Conservation (phyloP, 441 rosid species). For the Pelargonium australe region DNA sequence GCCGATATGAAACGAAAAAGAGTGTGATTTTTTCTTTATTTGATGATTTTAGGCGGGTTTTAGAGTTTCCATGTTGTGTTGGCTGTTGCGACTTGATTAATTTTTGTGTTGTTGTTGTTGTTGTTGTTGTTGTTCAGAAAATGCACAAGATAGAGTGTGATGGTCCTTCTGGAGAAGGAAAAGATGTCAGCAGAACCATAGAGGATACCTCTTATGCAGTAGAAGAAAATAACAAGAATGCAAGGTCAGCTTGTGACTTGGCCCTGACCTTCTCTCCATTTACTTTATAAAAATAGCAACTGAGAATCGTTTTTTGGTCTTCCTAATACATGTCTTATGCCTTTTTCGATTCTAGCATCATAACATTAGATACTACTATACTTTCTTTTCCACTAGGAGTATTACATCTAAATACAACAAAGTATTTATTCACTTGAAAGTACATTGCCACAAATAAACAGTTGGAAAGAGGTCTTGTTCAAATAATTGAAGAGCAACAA, state of each 20-base stretch:
- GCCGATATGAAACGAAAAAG: too few relatives aligned
- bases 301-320: not conserved
- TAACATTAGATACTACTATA: not conserved
- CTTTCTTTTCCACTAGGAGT: too few relatives aligned
- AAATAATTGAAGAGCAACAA: too few relatives aligned
- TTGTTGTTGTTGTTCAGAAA: conserved; percentile 23
- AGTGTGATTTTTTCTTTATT: too few relatives aligned
- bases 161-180: conserved; percentile 17
- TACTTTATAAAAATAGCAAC: not conserved
- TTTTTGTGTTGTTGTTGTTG: not conserved
- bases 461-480: too few relatives aligned
- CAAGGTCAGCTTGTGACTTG: conserved; percentile 16
- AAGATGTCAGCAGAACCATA: not conserved
- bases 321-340: not conserved
- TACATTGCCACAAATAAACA: too few relatives aligned
- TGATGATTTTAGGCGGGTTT: not conserved
- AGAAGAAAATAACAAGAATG: conserved; percentile 8
- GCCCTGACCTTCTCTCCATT: not conserved
- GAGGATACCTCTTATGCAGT: conserved; percentile 9
- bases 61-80: not conserved
- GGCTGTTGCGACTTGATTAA: not conserved
- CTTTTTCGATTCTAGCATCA: not conserved
- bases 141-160: conserved; percentile 27
- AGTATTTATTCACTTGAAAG: too few relatives aligned
- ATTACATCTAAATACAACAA: too few relatives aligned